Base-by-base conservation (phyloP, 73 alveolate species). In the Paramecium sexaurelia region DNA sequence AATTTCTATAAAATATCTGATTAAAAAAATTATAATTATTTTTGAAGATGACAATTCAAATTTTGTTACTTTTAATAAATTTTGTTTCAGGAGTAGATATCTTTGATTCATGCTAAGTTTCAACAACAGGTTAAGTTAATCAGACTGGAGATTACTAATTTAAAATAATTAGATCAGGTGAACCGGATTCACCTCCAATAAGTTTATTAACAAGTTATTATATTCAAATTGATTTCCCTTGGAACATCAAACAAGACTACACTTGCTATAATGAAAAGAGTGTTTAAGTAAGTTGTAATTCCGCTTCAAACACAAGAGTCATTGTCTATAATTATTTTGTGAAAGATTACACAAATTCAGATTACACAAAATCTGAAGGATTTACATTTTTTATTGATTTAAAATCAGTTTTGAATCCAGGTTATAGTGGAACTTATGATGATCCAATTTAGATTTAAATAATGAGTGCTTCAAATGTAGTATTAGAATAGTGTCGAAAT, bases 401-500 rank as follows among this genome's bases (percentile, higher is more conserved):
- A 24, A 61, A 61, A 26, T 61, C 83, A 10, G 8, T 61, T 61
- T 61, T 61, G 24, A 61, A 61, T 24, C 83, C 83, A 29, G 1
- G 27, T 61, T 61, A 61, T 11, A 61, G 83, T 61, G 83, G 83
- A 24, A 61, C 37, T 9, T 61, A 61, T 3, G 83, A 61, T 24
- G 26, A 8, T 32, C 83, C 83, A 0, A 26, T 61, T 29, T 61
- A 61, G 26, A 32, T 61, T 13, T 61, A 41, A 13, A 29, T 61
- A 10, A 32, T 61, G 83, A 61, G 83, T 61, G 20, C 83, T 61
- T 26, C 17, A 0, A 61, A 29, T 61, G 7, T 9, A 15, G 1
- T 61, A 11, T 61, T 61, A 61, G 83, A 61, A 61, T 61, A 61
- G 45, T 61, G 83, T 26, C 83, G 47, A 26, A 26, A 61, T 61